Conservation (phyloP, 306 rosid species). For the Macrotyloma uniflorum region DNA sequence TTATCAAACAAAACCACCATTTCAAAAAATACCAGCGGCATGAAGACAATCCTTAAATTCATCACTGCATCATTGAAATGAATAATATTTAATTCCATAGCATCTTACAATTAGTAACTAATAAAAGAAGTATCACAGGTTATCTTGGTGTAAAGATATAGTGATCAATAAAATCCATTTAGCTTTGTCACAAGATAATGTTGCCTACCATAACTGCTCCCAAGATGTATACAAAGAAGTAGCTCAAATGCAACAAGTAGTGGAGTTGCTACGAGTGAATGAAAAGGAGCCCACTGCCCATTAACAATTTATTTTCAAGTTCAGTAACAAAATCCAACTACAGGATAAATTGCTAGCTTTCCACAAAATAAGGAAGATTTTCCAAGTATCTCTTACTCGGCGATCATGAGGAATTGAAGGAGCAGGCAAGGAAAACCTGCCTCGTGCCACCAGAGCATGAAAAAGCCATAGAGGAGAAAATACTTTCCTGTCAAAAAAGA, state of each 20-base stretch:
- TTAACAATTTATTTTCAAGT: slow-evolving; percentile 29
- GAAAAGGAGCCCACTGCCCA: slow-evolving; percentile 98
- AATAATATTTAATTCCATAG: slow-evolving; percentile 16
- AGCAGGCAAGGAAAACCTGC: slow-evolving; percentile 94
- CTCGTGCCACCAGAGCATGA: slow-evolving; percentile 77
- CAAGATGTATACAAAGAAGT: slow-evolving; percentile 82
- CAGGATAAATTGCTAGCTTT: slow-evolving; percentile 26
- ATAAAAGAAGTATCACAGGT: background rate
- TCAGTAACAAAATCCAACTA: slow-evolving; percentile 18
- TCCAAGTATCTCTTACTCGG: slow-evolving; percentile 56
- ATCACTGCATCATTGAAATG: slow-evolving; percentile 62
- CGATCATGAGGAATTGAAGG: slow-evolving; percentile 86
- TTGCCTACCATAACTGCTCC: slow-evolving; percentile 64
- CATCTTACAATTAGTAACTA: background rate
- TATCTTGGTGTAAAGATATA: slow-evolving; percentile 22
- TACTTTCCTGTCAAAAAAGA: slow-evolving; percentile 59
- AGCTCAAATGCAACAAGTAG: slow-evolving; percentile 92
- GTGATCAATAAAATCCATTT: slow-evolving; percentile 9
- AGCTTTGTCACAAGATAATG: slow-evolving; percentile 11
- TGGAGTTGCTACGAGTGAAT: slow-evolving; percentile 77
- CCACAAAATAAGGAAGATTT: slow-evolving; percentile 22
- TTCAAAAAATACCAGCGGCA: slow-evolving; percentile 77
- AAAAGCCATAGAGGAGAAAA: slow-evolving; percentile 82
- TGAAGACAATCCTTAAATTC: slow-evolving; percentile 81
- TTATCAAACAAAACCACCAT: slow-evolving; percentile 80